Evolutionary conservation across 129 eudicot species (phyloP).

Genomic region (Gnaphalium uliginosum): DNA sequence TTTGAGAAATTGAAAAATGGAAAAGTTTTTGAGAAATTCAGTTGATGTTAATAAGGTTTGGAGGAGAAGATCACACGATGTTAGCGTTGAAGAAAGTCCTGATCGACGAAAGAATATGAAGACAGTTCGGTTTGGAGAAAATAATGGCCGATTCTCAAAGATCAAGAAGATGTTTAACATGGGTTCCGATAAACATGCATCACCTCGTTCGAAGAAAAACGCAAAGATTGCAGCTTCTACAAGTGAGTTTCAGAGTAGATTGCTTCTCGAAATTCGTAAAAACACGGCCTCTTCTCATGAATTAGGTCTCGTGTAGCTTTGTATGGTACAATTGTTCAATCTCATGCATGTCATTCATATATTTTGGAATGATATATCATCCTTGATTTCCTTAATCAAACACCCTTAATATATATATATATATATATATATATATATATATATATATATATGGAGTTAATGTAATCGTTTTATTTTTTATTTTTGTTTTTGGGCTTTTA

Average conservation of each 20-base stretch:
- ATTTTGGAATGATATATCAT: too few relatives aligned
- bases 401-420: too few relatives aligned
- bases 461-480: too few relatives aligned
- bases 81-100: constrained; percentile 22
- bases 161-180: constrained; percentile 38
- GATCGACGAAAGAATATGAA: constrained; percentile 36
- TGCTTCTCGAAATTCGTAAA: constrained; percentile 38
- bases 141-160: constrained; percentile 29
- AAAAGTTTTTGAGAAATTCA: constrained; percentile 32
- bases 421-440: too few relatives aligned
- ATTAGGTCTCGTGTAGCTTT: constrained; percentile 29
- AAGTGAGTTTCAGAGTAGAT: constrained; percentile 32
- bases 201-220: constrained; percentile 31
- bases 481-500: too few relatives aligned
- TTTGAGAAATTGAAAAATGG: constrained; percentile 19
- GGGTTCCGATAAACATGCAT: constrained; percentile 20
- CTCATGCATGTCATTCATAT: constrained; percentile 9
- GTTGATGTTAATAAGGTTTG: constrained; percentile 44
- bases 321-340: constrained; percentile 7
- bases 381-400: background rate
- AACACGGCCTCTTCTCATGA: constrained; percentile 36
- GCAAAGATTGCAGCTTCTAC: constrained; percentile 29
- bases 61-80: constrained; percentile 30
- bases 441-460: too few relatives aligned
- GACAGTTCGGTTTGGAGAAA: constrained; percentile 31